Conservation (phyloP, 2,329 filamentous ascomycete species). For the Bipolaris oryzae region DNA sequence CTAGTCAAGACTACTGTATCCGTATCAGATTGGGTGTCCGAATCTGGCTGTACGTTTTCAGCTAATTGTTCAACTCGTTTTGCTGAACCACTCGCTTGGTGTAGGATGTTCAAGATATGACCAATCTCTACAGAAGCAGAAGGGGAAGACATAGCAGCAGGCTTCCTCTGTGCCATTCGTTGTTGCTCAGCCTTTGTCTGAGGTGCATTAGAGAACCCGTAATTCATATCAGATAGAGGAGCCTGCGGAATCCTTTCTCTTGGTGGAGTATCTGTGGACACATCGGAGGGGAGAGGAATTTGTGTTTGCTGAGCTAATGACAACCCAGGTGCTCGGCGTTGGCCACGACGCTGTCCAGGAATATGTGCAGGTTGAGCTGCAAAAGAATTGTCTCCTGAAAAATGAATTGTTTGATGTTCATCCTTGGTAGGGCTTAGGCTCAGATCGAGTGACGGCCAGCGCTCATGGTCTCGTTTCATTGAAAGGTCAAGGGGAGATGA, state of each 20-base stretch:
- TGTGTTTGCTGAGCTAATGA: background rate
- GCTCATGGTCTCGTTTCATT: slow-evolving; percentile 27
- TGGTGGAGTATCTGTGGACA: background rate
- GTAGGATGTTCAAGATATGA: slow-evolving; percentile 28
- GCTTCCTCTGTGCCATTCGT: slow-evolving; percentile 30
- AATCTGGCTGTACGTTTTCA: background rate
- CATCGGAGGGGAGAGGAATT: background rate
- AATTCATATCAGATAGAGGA: background rate
- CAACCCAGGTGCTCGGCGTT: slow-evolving; percentile 1
- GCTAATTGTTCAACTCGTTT: background rate
- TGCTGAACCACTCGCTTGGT: slow-evolving; percentile 3
- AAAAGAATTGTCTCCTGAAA: background rate
- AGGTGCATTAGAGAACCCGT: slow-evolving; percentile 16
- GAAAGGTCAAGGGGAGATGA: slow-evolving; percentile 31
- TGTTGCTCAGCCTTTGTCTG: slow-evolving; percentile 45
- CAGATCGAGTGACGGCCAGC: slow-evolving; percentile 25
- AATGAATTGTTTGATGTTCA: background rate
- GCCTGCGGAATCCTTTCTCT: background rate
- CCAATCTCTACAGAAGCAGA: slow-evolving; percentile 29
- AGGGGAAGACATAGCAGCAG: slow-evolving; percentile 23
- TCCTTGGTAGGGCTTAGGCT: background rate
- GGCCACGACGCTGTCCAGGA: slow-evolving; percentile 5
- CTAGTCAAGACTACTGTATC: slow-evolving; percentile 24
- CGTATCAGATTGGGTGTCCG: background rate
- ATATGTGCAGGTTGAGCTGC: background rate